A percentile compares a stretch with the other conserved stretches of the same genome.
phyloP scores from a whole-genome alignment of 345 rosid species.

The Cardamine resedifolia region DNA sequence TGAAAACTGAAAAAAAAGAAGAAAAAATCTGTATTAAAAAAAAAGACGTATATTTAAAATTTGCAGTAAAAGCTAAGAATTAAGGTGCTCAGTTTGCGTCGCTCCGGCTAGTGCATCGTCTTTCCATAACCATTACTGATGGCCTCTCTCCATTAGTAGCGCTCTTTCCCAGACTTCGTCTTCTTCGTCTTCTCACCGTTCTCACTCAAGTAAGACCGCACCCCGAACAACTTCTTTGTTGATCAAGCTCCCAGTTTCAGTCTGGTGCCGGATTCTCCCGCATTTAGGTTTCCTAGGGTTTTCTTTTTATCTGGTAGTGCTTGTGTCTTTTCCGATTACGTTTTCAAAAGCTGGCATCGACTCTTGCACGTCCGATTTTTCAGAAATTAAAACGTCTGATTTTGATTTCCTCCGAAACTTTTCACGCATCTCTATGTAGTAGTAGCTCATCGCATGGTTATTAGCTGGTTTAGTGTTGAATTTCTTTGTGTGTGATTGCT shows the following conservation, averaged over 20 bases:
- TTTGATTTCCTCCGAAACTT: conserved; percentile 1
- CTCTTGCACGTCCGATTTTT: not conserved
- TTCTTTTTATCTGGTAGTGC: not conserved
- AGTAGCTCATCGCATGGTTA: not conserved
- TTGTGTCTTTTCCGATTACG: conserved; percentile 10
- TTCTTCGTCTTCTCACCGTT: not conserved
- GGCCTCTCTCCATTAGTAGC: not conserved
- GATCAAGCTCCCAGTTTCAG: not conserved
- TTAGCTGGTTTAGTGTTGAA: too few species aligned
- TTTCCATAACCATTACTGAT: not conserved
- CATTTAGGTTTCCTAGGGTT: conserved; percentile 17
- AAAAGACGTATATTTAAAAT: not conserved
- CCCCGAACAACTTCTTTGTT: not conserved
- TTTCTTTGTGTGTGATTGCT: not conserved
- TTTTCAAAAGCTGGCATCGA: not conserved
- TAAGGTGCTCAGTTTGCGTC: not conserved
- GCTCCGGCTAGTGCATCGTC: not conserved
- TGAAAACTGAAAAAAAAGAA: not conserved
- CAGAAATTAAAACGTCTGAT: conserved; percentile 1
- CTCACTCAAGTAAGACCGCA: not conserved
- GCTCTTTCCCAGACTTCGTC: not conserved
- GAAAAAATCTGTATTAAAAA: too few species aligned
- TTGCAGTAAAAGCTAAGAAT: not conserved
- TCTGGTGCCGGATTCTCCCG: not conserved
- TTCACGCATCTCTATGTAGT: not conserved